phyloP scores from a whole-genome alignment of 2,329 filamentous ascomycete species.

The Verticillium isaacii region DNA sequence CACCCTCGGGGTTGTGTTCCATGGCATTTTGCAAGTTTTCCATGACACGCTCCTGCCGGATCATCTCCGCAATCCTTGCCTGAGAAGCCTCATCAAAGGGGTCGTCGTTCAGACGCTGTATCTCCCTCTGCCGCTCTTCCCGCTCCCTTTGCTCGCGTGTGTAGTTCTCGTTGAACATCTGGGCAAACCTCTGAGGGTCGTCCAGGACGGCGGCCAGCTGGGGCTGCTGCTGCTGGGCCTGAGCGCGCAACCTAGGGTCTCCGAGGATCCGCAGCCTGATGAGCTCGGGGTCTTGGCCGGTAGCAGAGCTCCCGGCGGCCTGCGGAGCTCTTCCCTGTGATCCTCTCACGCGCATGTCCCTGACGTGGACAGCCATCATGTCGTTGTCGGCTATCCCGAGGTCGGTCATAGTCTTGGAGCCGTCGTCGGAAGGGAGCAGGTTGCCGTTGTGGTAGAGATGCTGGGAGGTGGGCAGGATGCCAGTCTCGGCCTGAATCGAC shows the following conservation, averaged over 20 bases:
- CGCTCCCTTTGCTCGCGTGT: constrained; percentile 68
- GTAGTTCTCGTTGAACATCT: constrained; percentile 64
- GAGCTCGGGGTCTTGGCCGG: constrained; percentile 67
- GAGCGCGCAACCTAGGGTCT: constrained; percentile 66
- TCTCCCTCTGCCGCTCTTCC: constrained; percentile 73
- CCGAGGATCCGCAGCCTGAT: constrained; percentile 79
- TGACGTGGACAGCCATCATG: constrained; percentile 84
- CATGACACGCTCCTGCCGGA: constrained; percentile 87
- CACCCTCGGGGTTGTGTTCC: constrained; percentile 96
- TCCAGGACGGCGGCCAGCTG: constrained; percentile 73
- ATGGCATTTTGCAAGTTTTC: constrained; percentile 96
- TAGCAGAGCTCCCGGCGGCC: constrained; percentile 19
- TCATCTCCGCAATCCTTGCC: constrained; percentile 91
- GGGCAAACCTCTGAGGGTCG: constrained; percentile 70
- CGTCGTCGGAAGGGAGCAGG: constrained; percentile 60
- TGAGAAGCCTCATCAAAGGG: constrained; percentile 93
- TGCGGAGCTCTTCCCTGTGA: constrained; percentile 33
- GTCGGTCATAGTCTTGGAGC: constrained; percentile 75
- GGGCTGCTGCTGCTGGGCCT: constrained; percentile 68
- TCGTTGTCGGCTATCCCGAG: constrained; percentile 81
- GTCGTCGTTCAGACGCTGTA: constrained; percentile 83
- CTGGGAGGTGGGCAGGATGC: constrained; percentile 67
- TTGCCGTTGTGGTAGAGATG: constrained; percentile 88
- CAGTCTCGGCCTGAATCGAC: constrained; percentile 79
- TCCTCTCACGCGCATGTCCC: constrained; percentile 43